A percentile compares a stretch with the other conserved stretches of the same genome.
phyloP scores from a whole-genome alignment of 2,329 filamentous ascomycete species.

The Talaromyces marneffei region DNA sequence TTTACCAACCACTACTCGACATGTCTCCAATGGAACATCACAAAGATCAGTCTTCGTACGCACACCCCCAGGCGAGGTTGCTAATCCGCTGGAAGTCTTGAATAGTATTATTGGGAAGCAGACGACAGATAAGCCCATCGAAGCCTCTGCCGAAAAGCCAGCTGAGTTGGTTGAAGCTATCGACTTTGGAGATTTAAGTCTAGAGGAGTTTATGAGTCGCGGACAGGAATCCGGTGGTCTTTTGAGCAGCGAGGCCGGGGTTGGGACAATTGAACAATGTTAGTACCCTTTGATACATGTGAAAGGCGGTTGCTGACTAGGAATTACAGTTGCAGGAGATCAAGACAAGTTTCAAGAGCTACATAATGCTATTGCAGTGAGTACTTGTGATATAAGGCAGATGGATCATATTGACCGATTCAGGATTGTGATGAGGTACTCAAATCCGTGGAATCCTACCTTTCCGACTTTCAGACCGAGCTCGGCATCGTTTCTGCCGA shows the following conservation, averaged over 20 bases:
- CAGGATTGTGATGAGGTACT: constrained; percentile 86
- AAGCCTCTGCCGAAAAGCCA: constrained; percentile 27
- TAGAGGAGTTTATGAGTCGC: constrained; percentile 61
- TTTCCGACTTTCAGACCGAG: constrained; percentile 89
- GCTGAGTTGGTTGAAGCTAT: constrained; percentile 56
- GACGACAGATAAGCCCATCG: constrained; percentile 15
- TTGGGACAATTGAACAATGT: constrained; percentile 68
- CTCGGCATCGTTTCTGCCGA: constrained; percentile 87
- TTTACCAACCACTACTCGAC: constrained; percentile 56
- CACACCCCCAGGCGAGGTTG: constrained; percentile 49
- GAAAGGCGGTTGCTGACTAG: constrained; percentile 11
- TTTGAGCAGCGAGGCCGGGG: constrained; percentile 35
- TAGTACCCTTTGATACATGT: constrained; percentile 29
- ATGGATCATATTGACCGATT: neutral
- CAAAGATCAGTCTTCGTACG: constrained; percentile 54
- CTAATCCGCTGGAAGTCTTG: constrained; percentile 68
- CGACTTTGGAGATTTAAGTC: constrained; percentile 71
- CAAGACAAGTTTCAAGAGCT: constrained; percentile 83
- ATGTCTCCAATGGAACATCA: constrained; percentile 61
- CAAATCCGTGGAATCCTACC: constrained; percentile 84
- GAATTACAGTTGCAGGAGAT: constrained; percentile 63
- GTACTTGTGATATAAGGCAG: neutral
- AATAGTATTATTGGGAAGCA: constrained; percentile 51
- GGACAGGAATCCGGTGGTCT: constrained; percentile 27
- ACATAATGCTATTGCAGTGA: constrained; percentile 69